Evolutionary conservation across 1,284 basidiomycete genomes (phyloP).

Genomic region (Sphagnurus paluster): DNA sequence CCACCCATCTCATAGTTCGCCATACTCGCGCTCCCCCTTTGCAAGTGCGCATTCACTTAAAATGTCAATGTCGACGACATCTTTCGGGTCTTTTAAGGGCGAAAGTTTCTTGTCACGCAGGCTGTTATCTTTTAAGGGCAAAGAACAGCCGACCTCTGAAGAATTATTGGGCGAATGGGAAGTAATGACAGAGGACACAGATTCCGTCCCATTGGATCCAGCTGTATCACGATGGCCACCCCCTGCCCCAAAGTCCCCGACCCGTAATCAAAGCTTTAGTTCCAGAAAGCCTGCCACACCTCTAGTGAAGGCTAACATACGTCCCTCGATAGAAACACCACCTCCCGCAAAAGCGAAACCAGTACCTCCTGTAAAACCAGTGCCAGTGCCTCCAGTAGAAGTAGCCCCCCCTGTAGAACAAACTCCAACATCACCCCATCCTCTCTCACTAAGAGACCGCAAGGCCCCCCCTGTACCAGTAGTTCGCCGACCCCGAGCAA

Average conservation of each 20-base stretch:
- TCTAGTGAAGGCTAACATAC: background rate
- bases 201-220: too few relatives aligned
- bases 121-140: slow-evolving; percentile 32
- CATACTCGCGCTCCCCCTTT: slow-evolving; percentile 36
- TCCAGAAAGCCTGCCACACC: slow-evolving; percentile 19
- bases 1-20: slow-evolving; percentile 35
- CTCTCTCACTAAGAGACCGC: slow-evolving; percentile 23
- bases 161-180: slow-evolving; percentile 39
- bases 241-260: slow-evolving; percentile 22
- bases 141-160: slow-evolving; percentile 26
- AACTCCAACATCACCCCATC: slow-evolving; percentile 13
- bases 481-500: slow-evolving; percentile 20
- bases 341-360: too few relatives aligned
- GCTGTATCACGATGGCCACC: slow-evolving; percentile 22
- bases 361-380: too few relatives aligned
- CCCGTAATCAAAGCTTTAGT: slow-evolving; percentile 27
- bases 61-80: slow-evolving; percentile 28
- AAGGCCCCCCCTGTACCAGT: slow-evolving; percentile 23
- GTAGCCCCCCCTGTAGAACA: background rate
- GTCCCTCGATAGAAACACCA: too few relatives aligned
- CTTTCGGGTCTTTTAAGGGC: slow-evolving; percentile 26
- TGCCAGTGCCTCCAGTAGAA: too few relatives aligned
- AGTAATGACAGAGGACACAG: too few relatives aligned
- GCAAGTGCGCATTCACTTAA: slow-evolving; percentile 41
- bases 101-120: slow-evolving; percentile 29